A percentile compares a stretch with the other conserved stretches of the same genome.
Conservation (phyloP, 345 rosid genomes). For the Populus pruinosa region DNA sequence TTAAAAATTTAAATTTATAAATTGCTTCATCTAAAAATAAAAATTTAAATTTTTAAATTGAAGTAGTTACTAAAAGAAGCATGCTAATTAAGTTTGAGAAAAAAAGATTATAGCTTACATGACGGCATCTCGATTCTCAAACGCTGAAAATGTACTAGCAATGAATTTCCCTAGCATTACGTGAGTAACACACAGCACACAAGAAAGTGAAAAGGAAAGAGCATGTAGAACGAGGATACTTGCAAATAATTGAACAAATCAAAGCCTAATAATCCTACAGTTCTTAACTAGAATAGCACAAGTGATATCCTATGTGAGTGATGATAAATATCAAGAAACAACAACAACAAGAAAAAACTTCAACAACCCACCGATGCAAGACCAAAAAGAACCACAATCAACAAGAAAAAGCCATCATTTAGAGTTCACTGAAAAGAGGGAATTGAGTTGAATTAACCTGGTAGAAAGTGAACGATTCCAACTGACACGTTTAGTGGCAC, state of each 20-base stretch:
- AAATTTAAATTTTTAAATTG: too few species aligned
- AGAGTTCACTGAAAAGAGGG: background rate
- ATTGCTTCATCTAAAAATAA: too few species aligned
- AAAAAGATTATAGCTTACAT: background rate
- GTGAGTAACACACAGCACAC: background rate
- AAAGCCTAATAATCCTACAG: too few species aligned
- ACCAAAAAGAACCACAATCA: background rate
- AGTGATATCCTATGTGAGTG: too few species aligned
- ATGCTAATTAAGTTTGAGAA: background rate
- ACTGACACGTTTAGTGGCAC: conserved; percentile 58
- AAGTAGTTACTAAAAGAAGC: background rate
- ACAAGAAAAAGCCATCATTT: background rate
- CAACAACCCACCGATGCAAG: background rate
- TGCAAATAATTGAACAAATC: too few species aligned
- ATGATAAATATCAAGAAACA: too few species aligned
- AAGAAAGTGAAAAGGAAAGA: too few species aligned
- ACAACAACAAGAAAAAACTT: background rate
- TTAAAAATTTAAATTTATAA: too few species aligned
- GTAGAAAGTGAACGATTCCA: conserved; percentile 92
- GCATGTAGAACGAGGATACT: too few species aligned
- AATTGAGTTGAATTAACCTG: conserved; percentile 38
- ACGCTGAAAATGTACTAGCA: background rate
- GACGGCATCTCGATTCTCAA: background rate
- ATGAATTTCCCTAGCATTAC: background rate
- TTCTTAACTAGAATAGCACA: too few species aligned